Conservation (phyloP, 257 asterid genomes). For the Gentiana macrophylla region DNA sequence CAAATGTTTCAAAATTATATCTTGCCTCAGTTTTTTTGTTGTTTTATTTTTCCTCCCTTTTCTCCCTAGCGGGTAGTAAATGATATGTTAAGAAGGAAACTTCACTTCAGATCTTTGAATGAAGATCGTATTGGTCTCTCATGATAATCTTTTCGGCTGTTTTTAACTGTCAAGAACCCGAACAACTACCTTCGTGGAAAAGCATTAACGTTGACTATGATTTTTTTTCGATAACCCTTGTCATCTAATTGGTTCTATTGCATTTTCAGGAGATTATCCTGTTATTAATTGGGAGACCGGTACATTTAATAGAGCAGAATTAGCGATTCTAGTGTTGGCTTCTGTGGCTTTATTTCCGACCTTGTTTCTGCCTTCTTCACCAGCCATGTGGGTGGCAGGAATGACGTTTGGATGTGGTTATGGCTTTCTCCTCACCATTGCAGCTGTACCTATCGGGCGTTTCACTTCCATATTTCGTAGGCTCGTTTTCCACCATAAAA, state of each 20-base stretch:
- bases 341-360: slow-evolving; percentile 25
- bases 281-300: slow-evolving; percentile 23
- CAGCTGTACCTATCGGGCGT: slow-evolving; percentile 60
- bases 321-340: slow-evolving; percentile 22
- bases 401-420: slow-evolving; percentile 30
- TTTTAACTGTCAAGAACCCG: no score
- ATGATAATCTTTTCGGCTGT: no score
- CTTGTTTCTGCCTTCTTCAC: slow-evolving; percentile 26
- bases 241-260: not conserved
- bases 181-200: no score
- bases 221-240: no score
- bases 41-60: no score
- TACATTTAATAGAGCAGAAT: slow-evolving; percentile 21
- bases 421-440: slow-evolving; percentile 29
- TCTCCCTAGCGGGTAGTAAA: no score
- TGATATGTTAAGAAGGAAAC: no score
- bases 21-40: no score
- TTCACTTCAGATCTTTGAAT: no score
- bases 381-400: slow-evolving; percentile 34
- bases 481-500: slow-evolving; percentile 59
- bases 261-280: slow-evolving; percentile 18
- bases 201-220: no score
- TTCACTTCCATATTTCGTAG: slow-evolving; percentile 70
- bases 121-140: no score
- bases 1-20: no score